These are phyloP conservation scores for Curvularia sp. DNA, from an alignment of 2,329 filamentous ascomycete species.

Conservation along the genomic window DNA sequence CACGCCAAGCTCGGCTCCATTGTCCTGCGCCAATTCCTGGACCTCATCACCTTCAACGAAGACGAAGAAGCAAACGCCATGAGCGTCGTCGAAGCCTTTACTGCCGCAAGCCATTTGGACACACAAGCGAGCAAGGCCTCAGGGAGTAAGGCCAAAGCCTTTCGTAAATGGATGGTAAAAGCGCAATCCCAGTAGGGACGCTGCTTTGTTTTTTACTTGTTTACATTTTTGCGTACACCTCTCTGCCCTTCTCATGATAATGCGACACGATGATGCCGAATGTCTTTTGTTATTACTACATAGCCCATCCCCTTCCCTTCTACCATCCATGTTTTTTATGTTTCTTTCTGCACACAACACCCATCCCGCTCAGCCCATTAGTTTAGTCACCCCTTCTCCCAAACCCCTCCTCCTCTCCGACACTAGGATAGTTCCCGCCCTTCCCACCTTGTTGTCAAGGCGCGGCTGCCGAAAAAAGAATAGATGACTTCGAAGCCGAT, in stretches of 20 bases:
- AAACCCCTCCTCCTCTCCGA: slow-evolving; percentile 1
- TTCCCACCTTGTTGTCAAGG: slow-evolving; percentile 14
- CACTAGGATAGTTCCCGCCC: slow-evolving; percentile 15
- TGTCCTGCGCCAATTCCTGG: slow-evolving; percentile 36
- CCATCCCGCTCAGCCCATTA: slow-evolving; percentile 21
- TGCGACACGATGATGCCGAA: slow-evolving; percentile 23
- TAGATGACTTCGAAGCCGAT: slow-evolving; percentile 17
- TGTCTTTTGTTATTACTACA: slow-evolving; percentile 23
- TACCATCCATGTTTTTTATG: slow-evolving; percentile 4
- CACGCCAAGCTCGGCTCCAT: slow-evolving; percentile 39
- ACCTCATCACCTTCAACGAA: slow-evolving; percentile 34
- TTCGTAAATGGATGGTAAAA: slow-evolving; percentile 34
- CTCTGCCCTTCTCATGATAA: slow-evolving; percentile 21
- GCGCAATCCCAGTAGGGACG: slow-evolving; percentile 11
- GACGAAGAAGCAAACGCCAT: slow-evolving; percentile 25
- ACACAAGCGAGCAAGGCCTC: slow-evolving; percentile 24
- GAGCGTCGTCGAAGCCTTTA: slow-evolving; percentile 40
- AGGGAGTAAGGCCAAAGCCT: slow-evolving; percentile 34
- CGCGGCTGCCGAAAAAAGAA: slow-evolving; percentile 19
- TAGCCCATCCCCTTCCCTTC: slow-evolving; percentile 16
- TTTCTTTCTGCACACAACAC: slow-evolving; percentile 7
- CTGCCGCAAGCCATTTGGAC: slow-evolving; percentile 37
- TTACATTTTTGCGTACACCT: slow-evolving; percentile 11
- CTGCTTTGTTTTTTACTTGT: slow-evolving; percentile 13
- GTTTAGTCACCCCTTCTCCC: slow-evolving; percentile 11